phyloP scores from a whole-genome alignment of 1,284 basidiomycete genomes.

The Phellopilus nigrolimitatus region DNA sequence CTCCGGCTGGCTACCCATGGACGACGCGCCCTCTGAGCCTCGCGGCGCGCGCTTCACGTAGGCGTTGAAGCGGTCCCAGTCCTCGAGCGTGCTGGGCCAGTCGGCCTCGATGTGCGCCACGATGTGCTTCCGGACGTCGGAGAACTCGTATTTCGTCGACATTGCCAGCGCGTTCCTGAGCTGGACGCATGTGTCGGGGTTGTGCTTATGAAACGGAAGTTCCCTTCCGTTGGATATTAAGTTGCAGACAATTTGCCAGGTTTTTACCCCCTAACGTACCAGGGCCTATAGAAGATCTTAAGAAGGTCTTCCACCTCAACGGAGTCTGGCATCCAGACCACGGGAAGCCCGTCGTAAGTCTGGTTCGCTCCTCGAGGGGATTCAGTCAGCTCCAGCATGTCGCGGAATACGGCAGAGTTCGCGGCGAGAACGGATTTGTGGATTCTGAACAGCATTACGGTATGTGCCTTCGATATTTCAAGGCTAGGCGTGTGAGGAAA shows the following conservation, averaged over 20 bases:
- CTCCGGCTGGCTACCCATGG: background rate
- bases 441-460: background rate
- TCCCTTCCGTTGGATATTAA: background rate
- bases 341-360: background rate
- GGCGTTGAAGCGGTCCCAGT: constrained; percentile 31
- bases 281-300: background rate
- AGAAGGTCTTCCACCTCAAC: constrained; percentile 1
- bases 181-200: background rate
- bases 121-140: background rate
- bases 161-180: background rate
- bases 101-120: constrained; percentile 31
- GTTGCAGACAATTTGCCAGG: background rate
- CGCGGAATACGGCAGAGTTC: background rate
- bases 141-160: background rate
- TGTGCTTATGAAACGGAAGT: background rate
- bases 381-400: background rate
- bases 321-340: background rate
- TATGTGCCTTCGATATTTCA: background rate
- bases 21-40: background rate
- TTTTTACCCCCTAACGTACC: background rate
- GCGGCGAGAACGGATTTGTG: background rate
- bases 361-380: background rate
- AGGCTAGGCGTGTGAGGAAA: no score
- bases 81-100: constrained; percentile 32
- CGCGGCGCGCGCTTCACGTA: background rate